These are phyloP conservation scores for Terana coerulea DNA, from an alignment of 768 basidiomycete species.

Conservation along the genomic window DNA sequence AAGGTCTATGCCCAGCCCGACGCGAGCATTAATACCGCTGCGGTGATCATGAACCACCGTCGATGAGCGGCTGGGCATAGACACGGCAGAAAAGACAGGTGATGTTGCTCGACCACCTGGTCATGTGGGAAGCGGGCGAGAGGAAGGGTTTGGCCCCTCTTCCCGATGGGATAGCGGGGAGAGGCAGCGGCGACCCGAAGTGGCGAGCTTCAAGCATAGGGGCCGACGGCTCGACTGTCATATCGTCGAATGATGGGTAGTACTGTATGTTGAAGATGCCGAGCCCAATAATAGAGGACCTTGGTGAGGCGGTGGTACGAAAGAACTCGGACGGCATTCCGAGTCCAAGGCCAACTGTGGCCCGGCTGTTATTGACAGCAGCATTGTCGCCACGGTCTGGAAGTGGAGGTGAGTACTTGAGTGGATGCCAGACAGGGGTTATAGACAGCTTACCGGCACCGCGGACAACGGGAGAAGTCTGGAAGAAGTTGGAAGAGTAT, in stretches of 20 bases:
- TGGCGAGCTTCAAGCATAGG: slow-evolving; percentile 2
- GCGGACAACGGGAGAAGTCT: background rate
- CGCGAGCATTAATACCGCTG: background rate
- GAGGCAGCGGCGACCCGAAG: background rate
- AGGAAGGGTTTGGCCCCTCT: slow-evolving; percentile 1
- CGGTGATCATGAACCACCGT: background rate
- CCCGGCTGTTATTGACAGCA: background rate
- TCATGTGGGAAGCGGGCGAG: slow-evolving; percentile 2
- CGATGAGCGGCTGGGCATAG: background rate
- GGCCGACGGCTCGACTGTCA: slow-evolving; percentile 1
- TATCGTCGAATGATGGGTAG: background rate
- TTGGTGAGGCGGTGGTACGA: background rate
- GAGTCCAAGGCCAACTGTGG: slow-evolving; percentile 2
- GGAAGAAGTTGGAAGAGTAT: slow-evolving; percentile 2
- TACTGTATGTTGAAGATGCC: slow-evolving; percentile 5
- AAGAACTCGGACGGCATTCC: background rate
- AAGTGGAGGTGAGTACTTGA: background rate
- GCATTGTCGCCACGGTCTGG: too few relatives aligned
- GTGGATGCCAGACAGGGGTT: background rate
- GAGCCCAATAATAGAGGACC: slow-evolving; percentile 1
- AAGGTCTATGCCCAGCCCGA: background rate
- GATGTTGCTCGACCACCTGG: background rate
- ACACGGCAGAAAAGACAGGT: background rate
- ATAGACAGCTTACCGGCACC: background rate
- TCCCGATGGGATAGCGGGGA: background rate